Conservation (phyloP, 805 yeast genomes). For the Starmerella davenportii region DNA sequence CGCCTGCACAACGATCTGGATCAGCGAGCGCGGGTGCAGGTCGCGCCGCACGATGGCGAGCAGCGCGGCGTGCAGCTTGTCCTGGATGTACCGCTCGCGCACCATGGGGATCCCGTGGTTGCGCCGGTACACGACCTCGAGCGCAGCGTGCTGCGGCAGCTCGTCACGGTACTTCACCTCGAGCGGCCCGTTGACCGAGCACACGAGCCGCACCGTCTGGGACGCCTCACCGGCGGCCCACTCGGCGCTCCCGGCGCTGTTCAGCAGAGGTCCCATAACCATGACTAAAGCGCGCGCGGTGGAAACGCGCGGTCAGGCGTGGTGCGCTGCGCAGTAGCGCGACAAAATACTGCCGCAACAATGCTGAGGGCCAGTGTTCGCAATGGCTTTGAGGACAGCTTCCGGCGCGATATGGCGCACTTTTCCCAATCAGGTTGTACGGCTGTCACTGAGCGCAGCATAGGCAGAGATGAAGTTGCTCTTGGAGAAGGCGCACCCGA, state of each 20-base stretch:
- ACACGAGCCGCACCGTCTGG: conserved; percentile 22
- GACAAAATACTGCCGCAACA: no score
- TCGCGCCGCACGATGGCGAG: conserved; percentile 41
- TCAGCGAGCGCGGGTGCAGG: conserved; percentile 60
- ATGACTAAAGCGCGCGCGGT: no score
- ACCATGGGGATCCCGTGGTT: conserved; percentile 53
- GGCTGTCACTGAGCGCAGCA: no score
- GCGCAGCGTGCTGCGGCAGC: conserved; percentile 53
- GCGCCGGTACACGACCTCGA: conserved; percentile 68
- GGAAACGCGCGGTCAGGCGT: no score
- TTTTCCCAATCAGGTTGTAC: no score
- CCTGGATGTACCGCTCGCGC: conserved; percentile 61
- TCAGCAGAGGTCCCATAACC: conserved; percentile 26
- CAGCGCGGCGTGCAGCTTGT: conserved; percentile 44
- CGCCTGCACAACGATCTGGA: conserved; percentile 52
- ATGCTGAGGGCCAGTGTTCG: no score
- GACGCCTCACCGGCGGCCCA: conserved; percentile 26
- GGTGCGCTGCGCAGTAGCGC: no score
- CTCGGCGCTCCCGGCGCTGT: conserved; percentile 70
- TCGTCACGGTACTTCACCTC: conserved; percentile 75
- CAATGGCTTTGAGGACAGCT: no score
- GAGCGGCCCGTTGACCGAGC: conserved; percentile 79
- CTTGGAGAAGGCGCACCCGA: no score
- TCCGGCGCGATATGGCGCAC: no score
- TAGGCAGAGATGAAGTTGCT: no score